These are phyloP conservation scores for Crithidia sp. DNA, from an alignment of 208 protist genomes.

Conservation along the genomic window DNA sequence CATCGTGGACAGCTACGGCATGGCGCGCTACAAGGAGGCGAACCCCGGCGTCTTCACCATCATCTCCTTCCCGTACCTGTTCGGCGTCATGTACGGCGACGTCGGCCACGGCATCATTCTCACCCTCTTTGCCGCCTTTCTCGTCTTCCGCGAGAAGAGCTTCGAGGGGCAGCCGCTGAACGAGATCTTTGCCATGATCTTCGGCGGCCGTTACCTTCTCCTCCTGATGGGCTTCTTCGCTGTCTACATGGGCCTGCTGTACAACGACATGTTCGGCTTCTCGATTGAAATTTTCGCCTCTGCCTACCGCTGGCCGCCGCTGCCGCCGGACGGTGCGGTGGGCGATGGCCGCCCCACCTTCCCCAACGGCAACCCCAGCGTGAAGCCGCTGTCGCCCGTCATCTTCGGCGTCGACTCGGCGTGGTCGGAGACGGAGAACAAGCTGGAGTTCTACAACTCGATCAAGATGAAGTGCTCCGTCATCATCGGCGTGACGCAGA, in stretches of 20 bases:
- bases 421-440: conserved; percentile 95
- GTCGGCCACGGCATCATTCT: conserved; percentile 98
- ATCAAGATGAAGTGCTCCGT: conserved; percentile 99
- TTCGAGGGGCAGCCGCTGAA: conserved; percentile 72
- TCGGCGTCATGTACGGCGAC: conserved; percentile 99
- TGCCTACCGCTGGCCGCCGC: conserved; percentile 61
- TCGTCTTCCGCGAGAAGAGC: conserved; percentile 88
- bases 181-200: conserved; percentile 89
- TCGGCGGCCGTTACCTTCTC: conserved; percentile 94
- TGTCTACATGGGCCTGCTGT: conserved; percentile 98
- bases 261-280: conserved; percentile 97
- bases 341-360: conserved; percentile 73
- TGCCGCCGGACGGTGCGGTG: conserved; percentile 25
- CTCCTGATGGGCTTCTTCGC: conserved; percentile 96
- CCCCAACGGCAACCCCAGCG: conserved; percentile 42
- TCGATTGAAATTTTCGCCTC: conserved; percentile 88
- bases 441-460: conserved; percentile 98
- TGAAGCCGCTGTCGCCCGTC: conserved; percentile 57
- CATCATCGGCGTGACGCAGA: conserved; percentile 96
- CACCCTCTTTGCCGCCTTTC: conserved; percentile 66
- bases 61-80: conserved; percentile 99
- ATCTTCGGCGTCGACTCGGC: conserved; percentile 86
- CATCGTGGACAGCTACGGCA: conserved; percentile 98
- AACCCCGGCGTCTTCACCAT: conserved; percentile 96
- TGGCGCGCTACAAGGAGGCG: conserved; percentile 93